Base-by-base conservation (phyloP, 805 yeast species). In the Cyberlindnera veronae region DNA sequence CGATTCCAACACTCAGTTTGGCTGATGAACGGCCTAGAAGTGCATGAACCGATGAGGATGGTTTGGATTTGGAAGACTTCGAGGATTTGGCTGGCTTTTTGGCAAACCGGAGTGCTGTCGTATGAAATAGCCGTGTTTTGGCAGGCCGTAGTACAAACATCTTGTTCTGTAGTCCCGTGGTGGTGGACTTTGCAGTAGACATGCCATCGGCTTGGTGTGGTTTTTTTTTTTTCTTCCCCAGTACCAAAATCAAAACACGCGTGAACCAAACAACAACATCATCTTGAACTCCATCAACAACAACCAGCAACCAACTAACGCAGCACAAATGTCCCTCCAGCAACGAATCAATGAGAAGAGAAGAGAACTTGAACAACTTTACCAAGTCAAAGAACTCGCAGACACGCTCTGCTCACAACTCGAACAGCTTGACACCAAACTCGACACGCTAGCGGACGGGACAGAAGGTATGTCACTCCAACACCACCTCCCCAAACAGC, bases 1-100 rank as follows among this genome's bases (percentile, higher is more conserved):
- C 93, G 47, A 84, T 83, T 51, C 93, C 93, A 38, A 50, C 56
- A 21, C 58, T 54, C 12, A 57, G 41, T 32, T 55, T 57, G 17
- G 53, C 49, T 20, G 59, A 54, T 18, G 57, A 46, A 17, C 61
- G 50, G 3, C 61, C 61, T 6, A 57, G 26, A 1, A 57, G 44
- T 0, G 55, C 51, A 34, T 50, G 46, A 5, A 36, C 21, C 16
- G 42, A 10, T 18, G 28, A 12, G 5, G 8, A 12, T 6, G 28
- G 14, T 12, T 24, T 24, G 11, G 28, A 24, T 12, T 24, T 24
- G 28, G 12, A 6, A 13, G 11, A 12, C 13, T 6, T 24, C 28
- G 28, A 6, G 5, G 11, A 6, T 6, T 24, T 24, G 8, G 28
- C 28, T 7, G 11, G 24, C 10, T 11, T 21, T 24, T 12, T 24